These are phyloP conservation scores for Sphaerosporella brunnea DNA, from an alignment of 495 filamentous ascomycete genomes.

Conservation along the genomic window DNA sequence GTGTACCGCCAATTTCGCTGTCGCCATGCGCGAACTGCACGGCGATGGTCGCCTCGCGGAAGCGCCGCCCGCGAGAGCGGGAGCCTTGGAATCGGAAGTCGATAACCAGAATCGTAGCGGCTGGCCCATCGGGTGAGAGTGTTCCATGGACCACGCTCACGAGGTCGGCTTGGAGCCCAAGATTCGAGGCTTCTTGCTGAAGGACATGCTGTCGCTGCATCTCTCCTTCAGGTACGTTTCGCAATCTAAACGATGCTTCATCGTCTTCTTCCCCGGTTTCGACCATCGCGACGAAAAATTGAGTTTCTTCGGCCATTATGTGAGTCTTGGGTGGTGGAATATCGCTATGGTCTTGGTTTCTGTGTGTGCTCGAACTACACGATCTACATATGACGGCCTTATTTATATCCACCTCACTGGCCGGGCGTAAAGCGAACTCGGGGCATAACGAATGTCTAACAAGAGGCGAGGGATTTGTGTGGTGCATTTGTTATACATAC, in stretches of 20 bases:
- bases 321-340: no score
- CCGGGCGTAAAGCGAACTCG: no score
- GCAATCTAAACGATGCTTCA: not conserved
- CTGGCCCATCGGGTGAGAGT: not conserved
- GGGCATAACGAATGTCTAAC: no score
- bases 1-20: not conserved
- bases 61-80: not conserved
- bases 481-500: no score
- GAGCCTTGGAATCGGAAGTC: conserved; percentile 7
- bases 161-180: conserved; percentile 8
- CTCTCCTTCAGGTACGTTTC: not conserved
- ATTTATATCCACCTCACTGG: no score
- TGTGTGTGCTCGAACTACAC: no score
- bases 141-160: conserved; percentile 9
- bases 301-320: no score
- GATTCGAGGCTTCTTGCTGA: not conserved
- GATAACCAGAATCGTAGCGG: conserved; percentile 7
- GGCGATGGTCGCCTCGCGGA: conserved; percentile 6
- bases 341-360: no score
- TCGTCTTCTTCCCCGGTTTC: no score
- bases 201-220: conserved; percentile 6
- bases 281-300: no score
- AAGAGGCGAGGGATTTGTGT: no score
- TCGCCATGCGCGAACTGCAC: not conserved
- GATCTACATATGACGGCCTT: no score